Percentiles rank a stretch among this genome's conserved stretches.
phyloP scores from a whole-genome alignment of 441 rosid genomes.

The Raphanus hybrid region DNA sequence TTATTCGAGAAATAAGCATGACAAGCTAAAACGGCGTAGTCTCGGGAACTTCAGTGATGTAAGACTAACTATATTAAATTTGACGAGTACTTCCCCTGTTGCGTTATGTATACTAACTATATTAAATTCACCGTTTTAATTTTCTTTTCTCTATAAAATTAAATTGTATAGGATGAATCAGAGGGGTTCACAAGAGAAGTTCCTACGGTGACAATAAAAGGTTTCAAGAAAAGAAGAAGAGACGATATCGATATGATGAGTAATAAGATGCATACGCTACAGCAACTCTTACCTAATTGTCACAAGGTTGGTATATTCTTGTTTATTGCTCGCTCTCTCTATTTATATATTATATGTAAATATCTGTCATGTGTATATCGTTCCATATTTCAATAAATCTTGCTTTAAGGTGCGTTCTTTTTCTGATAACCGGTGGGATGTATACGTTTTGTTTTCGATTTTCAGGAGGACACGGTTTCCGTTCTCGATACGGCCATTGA shows the following conservation, averaged over 20 bases:
- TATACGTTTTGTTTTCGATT: slow-evolving; percentile 19
- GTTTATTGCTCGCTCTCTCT: background rate
- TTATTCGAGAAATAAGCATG: slow-evolving; percentile 37
- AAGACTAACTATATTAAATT: slow-evolving; percentile 24
- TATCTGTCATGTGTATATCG: background rate
- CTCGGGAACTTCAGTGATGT: slow-evolving; percentile 48
- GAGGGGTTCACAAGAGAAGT: slow-evolving; percentile 41
- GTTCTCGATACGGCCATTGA: slow-evolving; percentile 60
- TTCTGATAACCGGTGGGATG: background rate
- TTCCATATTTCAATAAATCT: background rate
- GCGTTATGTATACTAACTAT: background rate
- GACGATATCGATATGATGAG: slow-evolving; percentile 53
- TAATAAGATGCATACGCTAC: slow-evolving; percentile 55
- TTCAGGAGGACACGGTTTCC: slow-evolving; percentile 56
- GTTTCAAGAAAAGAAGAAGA: slow-evolving; percentile 43
- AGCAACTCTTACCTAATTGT: slow-evolving; percentile 60
- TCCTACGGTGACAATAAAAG: slow-evolving; percentile 32
- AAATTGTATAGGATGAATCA: slow-evolving; percentile 28
- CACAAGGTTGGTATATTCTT: slow-evolving; percentile 47
- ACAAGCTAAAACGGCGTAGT: slow-evolving; percentile 38
- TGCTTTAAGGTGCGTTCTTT: background rate
- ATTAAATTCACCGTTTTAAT: background rate
- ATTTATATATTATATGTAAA: background rate
- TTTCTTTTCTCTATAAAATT: background rate
- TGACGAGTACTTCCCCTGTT: background rate